phyloP scores from a whole-genome alignment of 192 early-diverging fungal genomes.

The Chytriomyces sp. region DNA sequence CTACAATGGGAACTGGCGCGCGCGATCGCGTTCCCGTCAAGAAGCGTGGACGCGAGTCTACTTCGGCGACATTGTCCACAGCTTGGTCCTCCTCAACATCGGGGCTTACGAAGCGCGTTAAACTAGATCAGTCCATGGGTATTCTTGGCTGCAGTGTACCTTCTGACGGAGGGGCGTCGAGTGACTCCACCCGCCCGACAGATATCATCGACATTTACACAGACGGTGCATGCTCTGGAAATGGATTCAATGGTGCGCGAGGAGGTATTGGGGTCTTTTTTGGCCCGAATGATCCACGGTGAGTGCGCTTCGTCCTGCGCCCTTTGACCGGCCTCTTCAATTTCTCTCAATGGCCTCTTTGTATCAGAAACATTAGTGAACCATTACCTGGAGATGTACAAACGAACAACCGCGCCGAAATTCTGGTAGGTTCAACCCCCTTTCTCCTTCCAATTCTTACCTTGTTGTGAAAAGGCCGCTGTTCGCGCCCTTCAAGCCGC shows the following conservation, averaged over 20 bases:
- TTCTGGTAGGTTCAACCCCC: conserved; percentile 25
- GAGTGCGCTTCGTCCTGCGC: not conserved
- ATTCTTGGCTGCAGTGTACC: not conserved
- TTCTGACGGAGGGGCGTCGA: not conserved
- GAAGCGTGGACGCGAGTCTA: not conserved
- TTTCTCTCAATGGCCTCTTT: not conserved
- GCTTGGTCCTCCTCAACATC: not conserved
- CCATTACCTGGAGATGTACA: conserved; percentile 40
- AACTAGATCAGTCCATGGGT: not conserved
- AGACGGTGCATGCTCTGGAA: conserved; percentile 75
- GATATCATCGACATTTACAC: conserved; percentile 67
- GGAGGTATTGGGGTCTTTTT: conserved; percentile 90
- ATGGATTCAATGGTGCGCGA: conserved; percentile 64
- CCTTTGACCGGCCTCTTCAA: not conserved
- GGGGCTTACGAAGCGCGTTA: not conserved
- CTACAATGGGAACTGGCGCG: not conserved
- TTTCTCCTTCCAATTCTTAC: not conserved
- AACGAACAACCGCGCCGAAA: conserved; percentile 56
- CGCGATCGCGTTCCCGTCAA: not conserved
- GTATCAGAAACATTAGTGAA: conserved; percentile 38
- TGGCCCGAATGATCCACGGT: conserved; percentile 63
- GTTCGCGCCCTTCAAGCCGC: conserved; percentile 37
- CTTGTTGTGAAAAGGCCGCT: conserved; percentile 14
- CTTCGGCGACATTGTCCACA: not conserved
- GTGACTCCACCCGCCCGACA: not conserved